Evolutionary conservation across 257 asterid species (phyloP), one percentile per base, ranked within the genome.

Genomic region (Linderniella brevidens): DNA sequence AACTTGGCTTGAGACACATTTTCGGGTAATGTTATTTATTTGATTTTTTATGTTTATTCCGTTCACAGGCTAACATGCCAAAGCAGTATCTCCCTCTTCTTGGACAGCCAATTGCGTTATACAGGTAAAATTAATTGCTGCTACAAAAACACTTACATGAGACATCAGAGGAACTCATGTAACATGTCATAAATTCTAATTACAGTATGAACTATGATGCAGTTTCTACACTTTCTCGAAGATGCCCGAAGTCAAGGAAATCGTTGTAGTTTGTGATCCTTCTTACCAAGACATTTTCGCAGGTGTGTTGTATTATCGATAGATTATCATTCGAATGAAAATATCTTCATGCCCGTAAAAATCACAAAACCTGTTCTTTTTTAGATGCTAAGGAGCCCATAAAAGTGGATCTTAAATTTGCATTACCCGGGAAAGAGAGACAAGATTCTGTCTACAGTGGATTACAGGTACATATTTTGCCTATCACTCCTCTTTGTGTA

Each of bases 51-150:
- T 51, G 54, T 68, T 18, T 14, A 49, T 61, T 46, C 71, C 15
- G 59, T 68, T 78, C 69, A 58, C 66, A 90, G 99, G 94, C 94
- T 29, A 79, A 75, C 77, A 85, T 90, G 93, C 99, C 99, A 46
- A 90, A 90, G 79, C 99, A 90, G 80, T 90, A 90, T 63, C 82
- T 90, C 58, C 96, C 96, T 52, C 98, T 90, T 66, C 87, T 90
- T 53, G 96, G 92, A 51, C 96, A 81, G 50, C 96, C 96, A 35
- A 85, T 90, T 53, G 99, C 96, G 43, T 62, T 90, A 66, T 81
- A 90, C 70, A 85, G 99, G 99, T 85, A 70, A 66, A n/a, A n/a
- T n/a, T n/a, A n/a, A n/a, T 56, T 57, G 37, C 49, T 12, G 32
- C 64, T 43, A 46, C 20, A 11, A 37, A 11, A 37, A 37, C 11